These are phyloP conservation scores for Podila verticillata DNA, from an alignment of 192 early-diverging fungal species.

Conservation along the genomic window DNA sequence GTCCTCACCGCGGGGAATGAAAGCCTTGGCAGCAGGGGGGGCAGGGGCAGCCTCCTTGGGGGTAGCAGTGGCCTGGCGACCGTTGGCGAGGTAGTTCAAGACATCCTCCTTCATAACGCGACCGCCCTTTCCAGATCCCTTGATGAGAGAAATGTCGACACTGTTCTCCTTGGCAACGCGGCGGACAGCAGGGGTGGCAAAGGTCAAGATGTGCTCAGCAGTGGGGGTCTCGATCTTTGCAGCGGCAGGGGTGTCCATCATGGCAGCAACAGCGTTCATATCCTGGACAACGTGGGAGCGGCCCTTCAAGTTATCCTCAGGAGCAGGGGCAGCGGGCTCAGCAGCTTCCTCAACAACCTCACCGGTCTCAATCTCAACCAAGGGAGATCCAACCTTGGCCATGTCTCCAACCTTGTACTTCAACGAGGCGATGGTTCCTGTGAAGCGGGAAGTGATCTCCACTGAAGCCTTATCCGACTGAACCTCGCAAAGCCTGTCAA, in stretches of 20 bases:
- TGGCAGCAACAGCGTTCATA: conserved; percentile 45
- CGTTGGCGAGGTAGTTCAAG: conserved; percentile 60
- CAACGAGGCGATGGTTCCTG: conserved; percentile 84
- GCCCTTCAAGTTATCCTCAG: conserved; percentile 25
- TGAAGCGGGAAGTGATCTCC: conserved; percentile 96
- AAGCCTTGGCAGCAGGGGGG: conserved; percentile 23
- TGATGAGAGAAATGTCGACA: conserved; percentile 77
- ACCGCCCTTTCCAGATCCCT: conserved; percentile 85
- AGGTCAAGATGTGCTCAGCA: conserved; percentile 49
- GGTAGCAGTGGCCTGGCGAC: conserved; percentile 33
- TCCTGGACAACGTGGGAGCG: conserved; percentile 41
- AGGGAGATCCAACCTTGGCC: conserved; percentile 89
- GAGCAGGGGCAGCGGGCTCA: conserved; percentile 16
- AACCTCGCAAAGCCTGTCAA: conserved; percentile 96
- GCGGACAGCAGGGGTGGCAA: conserved; percentile 92
- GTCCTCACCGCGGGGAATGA: conserved; percentile 59
- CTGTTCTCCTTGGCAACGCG: conserved; percentile 82
- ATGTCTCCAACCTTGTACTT: conserved; percentile 88
- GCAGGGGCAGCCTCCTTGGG: conserved; percentile 33
- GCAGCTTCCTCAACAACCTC: conserved; percentile 45
- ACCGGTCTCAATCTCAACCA: conserved; percentile 85
- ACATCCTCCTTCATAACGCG: conserved; percentile 96
- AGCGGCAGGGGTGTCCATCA: conserved; percentile 21
- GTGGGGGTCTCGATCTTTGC: conserved; percentile 16
- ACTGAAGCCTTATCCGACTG: conserved; percentile 99